A percentile compares a stretch with the other conserved stretches of the same genome.
phyloP scores from a whole-genome alignment of 1,139 yeast genomes.

The Kodamaea alishanica region DNA sequence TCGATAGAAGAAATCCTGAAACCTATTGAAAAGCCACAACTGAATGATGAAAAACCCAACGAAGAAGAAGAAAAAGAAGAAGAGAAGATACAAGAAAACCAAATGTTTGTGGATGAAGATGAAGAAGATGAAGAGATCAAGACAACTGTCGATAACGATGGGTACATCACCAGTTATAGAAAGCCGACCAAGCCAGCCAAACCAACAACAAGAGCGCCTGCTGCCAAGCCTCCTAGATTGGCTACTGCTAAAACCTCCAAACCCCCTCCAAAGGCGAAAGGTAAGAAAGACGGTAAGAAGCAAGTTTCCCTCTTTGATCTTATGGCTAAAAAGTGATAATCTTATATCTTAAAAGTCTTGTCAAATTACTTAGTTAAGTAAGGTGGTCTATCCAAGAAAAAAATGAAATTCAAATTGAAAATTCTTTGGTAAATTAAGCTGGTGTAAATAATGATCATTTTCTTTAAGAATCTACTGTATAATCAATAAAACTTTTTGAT shows the following conservation, averaged over 20 bases:
- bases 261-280: conserved; percentile 13
- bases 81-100: neutral
- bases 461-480: no score
- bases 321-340: conserved; percentile 31
- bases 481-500: no score
- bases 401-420: no score
- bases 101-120: conserved; percentile 11
- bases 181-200: conserved; percentile 12
- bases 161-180: conserved; percentile 34
- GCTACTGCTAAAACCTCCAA: conserved; percentile 7
- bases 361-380: no score
- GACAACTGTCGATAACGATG: conserved; percentile 38
- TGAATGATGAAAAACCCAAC: conserved; percentile 4
- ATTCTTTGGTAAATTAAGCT: no score
- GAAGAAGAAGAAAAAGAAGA: conserved; percentile 2
- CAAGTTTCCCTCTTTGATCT: conserved; percentile 42
- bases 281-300: conserved; percentile 20
- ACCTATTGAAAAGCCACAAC: conserved; percentile 4
- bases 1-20: conserved; percentile 1
- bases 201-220: conserved; percentile 13
- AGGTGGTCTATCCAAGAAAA: no score
- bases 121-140: conserved; percentile 13
- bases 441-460: no score
- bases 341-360: no score
- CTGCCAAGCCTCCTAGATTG: conserved; percentile 9